Conservation (phyloP, 768 basidiomycete genomes). For the Boletus edulis region DNA sequence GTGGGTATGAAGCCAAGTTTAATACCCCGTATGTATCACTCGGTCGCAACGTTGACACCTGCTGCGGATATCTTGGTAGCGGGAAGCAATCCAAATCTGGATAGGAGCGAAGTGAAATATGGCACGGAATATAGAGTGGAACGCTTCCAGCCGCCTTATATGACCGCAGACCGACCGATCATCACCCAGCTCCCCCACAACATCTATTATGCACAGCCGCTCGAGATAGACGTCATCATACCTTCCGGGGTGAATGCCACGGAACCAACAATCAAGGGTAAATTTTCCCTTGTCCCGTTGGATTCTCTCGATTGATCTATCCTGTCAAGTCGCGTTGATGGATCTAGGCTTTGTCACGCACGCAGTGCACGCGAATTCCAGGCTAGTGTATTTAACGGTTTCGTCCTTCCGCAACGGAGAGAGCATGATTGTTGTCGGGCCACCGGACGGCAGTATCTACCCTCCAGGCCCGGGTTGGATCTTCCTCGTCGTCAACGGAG, state of each 20-base stretch:
- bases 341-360: conserved; percentile 84
- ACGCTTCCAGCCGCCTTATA: conserved; percentile 82
- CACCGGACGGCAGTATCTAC: conserved; percentile 62
- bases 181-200: conserved; percentile 35
- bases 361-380: conserved; percentile 70
- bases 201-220: conserved; percentile 46
- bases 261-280: conserved; percentile 51
- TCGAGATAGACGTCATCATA: conserved; percentile 43
- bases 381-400: conserved; percentile 64
- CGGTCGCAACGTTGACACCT: conserved; percentile 78
- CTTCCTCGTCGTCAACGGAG: conserved; percentile 60
- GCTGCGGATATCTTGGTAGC: conserved; percentile 72
- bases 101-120: conserved; percentile 68
- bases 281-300: conserved; percentile 2
- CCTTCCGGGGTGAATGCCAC: conserved; percentile 35
- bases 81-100: conserved; percentile 82
- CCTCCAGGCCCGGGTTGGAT: conserved; percentile 84
- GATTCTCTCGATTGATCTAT: conserved; percentile 5
- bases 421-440: conserved; percentile 57
- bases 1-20: conserved; percentile 58
- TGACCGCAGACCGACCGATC: conserved; percentile 56
- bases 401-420: conserved; percentile 40
- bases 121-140: conserved; percentile 90
- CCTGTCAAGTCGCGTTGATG: conserved; percentile 61
- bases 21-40: conserved; percentile 80